Base-by-base conservation (phyloP, 345 rosid genomes). In the Eutrema heterophyllum region DNA sequence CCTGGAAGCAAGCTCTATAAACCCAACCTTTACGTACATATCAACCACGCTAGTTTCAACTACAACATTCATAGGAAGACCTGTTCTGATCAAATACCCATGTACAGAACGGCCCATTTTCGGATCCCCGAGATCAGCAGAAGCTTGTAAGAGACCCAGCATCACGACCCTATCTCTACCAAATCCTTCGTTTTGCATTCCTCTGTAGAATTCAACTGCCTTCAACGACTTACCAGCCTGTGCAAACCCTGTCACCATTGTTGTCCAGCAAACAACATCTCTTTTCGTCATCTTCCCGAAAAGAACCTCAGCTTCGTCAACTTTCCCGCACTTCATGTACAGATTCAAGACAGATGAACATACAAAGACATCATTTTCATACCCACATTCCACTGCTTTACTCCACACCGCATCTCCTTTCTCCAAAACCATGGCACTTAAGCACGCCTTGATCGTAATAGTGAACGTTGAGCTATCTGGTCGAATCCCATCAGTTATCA, bases 401-500 rank as follows among this genome's bases (percentile, higher is more conserved):
- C 70, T 4, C 90, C 93, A 87, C 49, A 89, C 82, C 51, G 48
- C 54, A 46, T 86, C 83, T 32, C 93, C 96, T 60, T 27, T 63
- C 71, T 81, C 70, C 68, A 73, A 41, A 45, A 75, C 85, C 85
- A 66, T 69, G 75, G 80, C 74, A 54, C 64, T 83, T 16, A 84
- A 78, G 50, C 96, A 89, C 0, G 94, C 97, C 77, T 89, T 89
- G 48, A 92, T 74, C 2, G 87, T 80, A 11, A 89, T 46, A 4
- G 97, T 88, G 60, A 88, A 88, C 36, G 82, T 89, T 2, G 96
- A 85, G 86, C 93, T 92, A 74, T 89, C 93, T 15, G 96, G 92
- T 68, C 50, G 81, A 46, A 75, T 65, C 43, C 81, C 80, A 70
- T 84, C 92, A 33, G 33, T 0, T 24, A 83, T 48, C 92, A 92